A percentile compares a stretch with the other conserved stretches of the same genome.
Conservation (phyloP, 2,329 filamentous ascomycete genomes). For the Penicillium sp. region DNA sequence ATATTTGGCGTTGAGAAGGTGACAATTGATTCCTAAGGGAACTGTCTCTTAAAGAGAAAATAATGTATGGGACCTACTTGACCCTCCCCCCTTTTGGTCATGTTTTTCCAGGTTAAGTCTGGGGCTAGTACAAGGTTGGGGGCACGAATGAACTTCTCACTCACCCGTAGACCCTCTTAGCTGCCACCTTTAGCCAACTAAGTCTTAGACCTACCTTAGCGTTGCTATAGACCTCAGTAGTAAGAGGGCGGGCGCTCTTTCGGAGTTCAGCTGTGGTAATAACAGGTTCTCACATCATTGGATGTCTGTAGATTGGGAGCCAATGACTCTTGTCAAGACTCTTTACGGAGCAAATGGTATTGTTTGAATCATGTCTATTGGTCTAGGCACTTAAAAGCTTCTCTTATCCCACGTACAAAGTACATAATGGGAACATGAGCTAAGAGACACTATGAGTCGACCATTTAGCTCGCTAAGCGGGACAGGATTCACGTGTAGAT, state of each 20-base stretch:
- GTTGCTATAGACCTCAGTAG: background rate
- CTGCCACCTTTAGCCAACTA: background rate
- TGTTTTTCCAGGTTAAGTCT: background rate
- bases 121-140: background rate
- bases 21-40: background rate
- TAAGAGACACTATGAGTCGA: background rate
- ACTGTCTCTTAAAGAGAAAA: background rate
- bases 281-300: too few species aligned
- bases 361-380: too few species aligned
- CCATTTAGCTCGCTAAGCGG: background rate
- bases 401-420: too few species aligned
- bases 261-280: too few species aligned
- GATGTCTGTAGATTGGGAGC: too few species aligned
- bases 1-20: background rate
- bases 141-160: background rate
- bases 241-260: background rate
- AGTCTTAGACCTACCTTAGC: background rate
- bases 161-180: background rate
- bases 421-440: too few species aligned
- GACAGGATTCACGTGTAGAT: background rate
- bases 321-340: too few species aligned
- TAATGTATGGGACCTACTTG: background rate
- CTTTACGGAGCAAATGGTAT: too few species aligned
- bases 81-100: background rate
- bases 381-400: too few species aligned